Conservation (phyloP, 164 flowering plant genomes). For the Annona squamosa region DNA sequence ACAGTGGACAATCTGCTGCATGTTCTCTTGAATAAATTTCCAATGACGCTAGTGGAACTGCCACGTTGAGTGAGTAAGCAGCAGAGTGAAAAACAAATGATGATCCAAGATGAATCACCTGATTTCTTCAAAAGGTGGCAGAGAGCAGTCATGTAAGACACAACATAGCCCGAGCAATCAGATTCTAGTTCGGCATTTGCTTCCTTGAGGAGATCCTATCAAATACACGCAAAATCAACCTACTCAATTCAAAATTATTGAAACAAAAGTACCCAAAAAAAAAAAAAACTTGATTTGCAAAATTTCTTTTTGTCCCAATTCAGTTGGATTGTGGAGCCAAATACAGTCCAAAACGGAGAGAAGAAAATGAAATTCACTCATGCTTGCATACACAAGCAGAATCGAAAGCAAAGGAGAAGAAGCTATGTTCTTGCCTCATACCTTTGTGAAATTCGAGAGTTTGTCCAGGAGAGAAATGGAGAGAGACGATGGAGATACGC, state of each 20-base stretch:
- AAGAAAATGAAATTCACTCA: background rate
- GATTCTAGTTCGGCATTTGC: constrained; percentile 24
- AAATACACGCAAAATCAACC: background rate
- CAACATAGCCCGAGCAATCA: constrained; percentile 23
- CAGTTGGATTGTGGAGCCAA: background rate
- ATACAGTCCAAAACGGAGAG: background rate
- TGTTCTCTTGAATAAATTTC: background rate
- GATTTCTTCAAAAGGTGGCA: constrained; percentile 57
- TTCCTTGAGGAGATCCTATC: constrained; percentile 31
- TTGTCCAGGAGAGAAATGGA: constrained; percentile 48
- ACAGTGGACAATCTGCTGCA: background rate
- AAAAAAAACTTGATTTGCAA: background rate
- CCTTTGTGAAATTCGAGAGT: constrained; percentile 36
- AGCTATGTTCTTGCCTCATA: constrained; percentile 6
- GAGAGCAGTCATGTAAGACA: constrained; percentile 43
- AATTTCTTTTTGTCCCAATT: too few relatives aligned
- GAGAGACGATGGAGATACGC: constrained; percentile 42
- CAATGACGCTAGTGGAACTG: background rate
- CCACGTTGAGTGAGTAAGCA: background rate
- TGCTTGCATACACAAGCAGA: background rate
- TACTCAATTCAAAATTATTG: background rate
- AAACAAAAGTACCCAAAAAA: background rate
- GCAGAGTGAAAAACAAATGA: background rate
- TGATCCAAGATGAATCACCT: constrained; percentile 34
- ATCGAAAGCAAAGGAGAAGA: background rate